phyloP scores from a whole-genome alignment of 2,329 filamentous ascomycete genomes.

The Fusarium sp. region DNA sequence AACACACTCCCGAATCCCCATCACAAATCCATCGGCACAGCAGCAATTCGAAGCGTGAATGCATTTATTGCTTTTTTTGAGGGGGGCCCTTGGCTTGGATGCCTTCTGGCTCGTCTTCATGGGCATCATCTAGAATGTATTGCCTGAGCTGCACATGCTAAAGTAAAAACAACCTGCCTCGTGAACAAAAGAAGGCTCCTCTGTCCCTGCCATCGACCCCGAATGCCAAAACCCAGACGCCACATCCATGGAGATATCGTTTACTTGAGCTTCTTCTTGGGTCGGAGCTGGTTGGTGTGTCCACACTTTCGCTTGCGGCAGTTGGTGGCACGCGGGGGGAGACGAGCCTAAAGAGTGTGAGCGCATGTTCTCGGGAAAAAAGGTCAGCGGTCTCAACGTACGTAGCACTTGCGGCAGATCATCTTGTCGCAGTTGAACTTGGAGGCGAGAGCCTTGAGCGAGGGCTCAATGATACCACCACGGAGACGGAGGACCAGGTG shows the following conservation, averaged over 20 bases:
- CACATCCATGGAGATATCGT: slow-evolving; percentile 56
- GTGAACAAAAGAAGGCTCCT: slow-evolving; percentile 49
- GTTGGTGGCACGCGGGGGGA: slow-evolving; percentile 99
- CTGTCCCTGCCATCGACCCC: slow-evolving; percentile 51
- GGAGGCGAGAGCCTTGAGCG: slow-evolving; percentile 96
- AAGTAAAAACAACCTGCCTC: slow-evolving; percentile 55
- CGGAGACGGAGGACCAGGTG: slow-evolving; percentile 98
- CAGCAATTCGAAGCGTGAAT: slow-evolving; percentile 34
- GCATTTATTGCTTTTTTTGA: slow-evolving; percentile 35
- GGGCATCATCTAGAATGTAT: slow-evolving; percentile 53
- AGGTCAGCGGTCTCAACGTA: slow-evolving; percentile 62
- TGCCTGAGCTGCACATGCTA: slow-evolving; percentile 55
- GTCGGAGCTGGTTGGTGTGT: slow-evolving; percentile 99
- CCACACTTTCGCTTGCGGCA: slow-evolving; percentile 99
- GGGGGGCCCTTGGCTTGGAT: slow-evolving; percentile 28
- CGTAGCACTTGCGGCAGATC: slow-evolving; percentile 99
- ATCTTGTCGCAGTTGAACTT: slow-evolving; percentile 99
- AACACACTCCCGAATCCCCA: not conserved
- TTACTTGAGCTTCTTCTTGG: slow-evolving; percentile 99
- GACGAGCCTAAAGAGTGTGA: slow-evolving; percentile 70
- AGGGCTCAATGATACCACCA: slow-evolving; percentile 99
- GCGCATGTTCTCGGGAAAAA: not conserved
- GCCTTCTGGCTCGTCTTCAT: slow-evolving; percentile 41
- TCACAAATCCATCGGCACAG: not conserved
- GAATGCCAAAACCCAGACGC: slow-evolving; percentile 60